Evolutionary conservation across 176 grass and related monocot genomes (phyloP).

Genomic region (Alloteropsis semialata): DNA sequence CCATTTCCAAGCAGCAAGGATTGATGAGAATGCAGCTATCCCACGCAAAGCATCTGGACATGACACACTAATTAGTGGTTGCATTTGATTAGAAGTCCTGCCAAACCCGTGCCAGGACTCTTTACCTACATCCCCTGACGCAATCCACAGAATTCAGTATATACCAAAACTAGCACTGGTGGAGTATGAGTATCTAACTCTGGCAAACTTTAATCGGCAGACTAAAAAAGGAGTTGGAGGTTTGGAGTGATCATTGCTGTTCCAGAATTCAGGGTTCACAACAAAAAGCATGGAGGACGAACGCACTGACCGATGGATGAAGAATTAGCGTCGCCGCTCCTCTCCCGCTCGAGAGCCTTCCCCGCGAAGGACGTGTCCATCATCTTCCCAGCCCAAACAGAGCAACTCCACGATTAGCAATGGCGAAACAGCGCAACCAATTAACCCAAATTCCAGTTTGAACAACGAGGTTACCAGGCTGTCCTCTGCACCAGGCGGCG

Average conservation of each 20-base stretch:
- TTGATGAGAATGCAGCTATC: conserved; percentile 23
- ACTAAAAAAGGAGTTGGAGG: background rate
- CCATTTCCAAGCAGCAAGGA: background rate
- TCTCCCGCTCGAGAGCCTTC: conserved; percentile 16
- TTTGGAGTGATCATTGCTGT: background rate
- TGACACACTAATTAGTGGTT: background rate
- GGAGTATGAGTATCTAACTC: background rate
- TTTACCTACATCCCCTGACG: background rate
- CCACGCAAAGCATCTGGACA: conserved; percentile 39
- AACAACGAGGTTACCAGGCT: background rate
- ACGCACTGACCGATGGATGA: conserved; percentile 8
- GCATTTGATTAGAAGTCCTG: conserved; percentile 6
- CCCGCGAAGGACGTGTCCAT: background rate
- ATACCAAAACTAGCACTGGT: background rate
- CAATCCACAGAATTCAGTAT: background rate
- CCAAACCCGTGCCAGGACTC: conserved; percentile 9
- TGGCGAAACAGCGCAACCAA: no score
- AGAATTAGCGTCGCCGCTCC: conserved; percentile 11
- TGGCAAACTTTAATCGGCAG: background rate
- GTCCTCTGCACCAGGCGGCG: no score
- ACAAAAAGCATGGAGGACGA: background rate
- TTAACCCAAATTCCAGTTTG: no score
- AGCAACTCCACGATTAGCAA: background rate
- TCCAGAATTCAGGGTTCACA: background rate
- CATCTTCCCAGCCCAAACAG: background rate